These are phyloP conservation scores for Crithidia sp. DNA, from an alignment of 208 protist species.

Conservation along the genomic window DNA sequence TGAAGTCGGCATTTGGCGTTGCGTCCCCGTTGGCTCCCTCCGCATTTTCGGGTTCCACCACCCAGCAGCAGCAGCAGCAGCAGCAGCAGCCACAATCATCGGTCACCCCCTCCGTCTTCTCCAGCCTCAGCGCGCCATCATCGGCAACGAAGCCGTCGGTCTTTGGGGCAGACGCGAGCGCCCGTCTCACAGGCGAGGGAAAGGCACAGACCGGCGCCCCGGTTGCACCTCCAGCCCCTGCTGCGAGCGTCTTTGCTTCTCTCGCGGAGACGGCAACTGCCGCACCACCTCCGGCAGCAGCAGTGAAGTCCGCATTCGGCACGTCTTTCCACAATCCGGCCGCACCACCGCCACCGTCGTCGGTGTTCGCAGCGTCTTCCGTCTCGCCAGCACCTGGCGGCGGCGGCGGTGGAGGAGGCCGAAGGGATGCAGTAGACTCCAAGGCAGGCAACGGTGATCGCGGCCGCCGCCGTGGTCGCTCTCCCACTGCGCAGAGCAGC, in stretches of 20 bases:
- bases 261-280: background rate
- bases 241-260: background rate
- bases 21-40: too few relatives aligned
- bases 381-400: background rate
- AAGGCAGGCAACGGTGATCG: background rate
- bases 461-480: too few relatives aligned
- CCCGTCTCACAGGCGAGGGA: background rate
- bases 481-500: background rate
- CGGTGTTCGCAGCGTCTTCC: background rate
- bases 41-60: background rate
- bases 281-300: constrained; percentile 6
- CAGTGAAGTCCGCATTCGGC: constrained; percentile 2
- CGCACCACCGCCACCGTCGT: background rate
- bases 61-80: background rate
- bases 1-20: too few relatives aligned
- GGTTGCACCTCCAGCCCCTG: background rate
- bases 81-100: background rate
- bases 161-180: background rate
- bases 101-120: background rate
- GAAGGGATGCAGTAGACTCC: background rate
- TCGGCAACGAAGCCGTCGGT: background rate
- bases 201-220: background rate
- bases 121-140: background rate
- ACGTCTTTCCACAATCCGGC: background rate
- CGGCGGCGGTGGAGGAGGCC: background rate